These are phyloP conservation scores for Balakata baccata DNA, from an alignment of 345 rosid species.

Conservation along the genomic window DNA sequence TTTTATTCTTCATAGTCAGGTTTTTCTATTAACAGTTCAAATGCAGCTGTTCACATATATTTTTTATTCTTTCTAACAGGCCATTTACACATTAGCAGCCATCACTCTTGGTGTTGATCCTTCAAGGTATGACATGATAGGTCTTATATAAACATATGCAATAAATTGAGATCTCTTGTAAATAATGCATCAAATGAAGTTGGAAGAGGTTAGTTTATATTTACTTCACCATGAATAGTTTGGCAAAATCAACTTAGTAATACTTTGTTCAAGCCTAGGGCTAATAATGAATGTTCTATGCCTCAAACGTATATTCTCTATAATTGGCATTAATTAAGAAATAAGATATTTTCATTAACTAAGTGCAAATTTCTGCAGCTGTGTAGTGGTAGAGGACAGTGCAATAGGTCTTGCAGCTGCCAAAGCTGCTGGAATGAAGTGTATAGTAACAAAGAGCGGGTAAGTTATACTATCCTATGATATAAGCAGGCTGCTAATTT, in stretches of 20 bases:
- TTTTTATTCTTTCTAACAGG: constrained; percentile 42
- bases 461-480: constrained; percentile 23
- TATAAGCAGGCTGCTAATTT: not conserved
- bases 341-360: not conserved
- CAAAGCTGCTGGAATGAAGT: constrained; percentile 94
- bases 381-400: constrained; percentile 93
- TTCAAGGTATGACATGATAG: constrained; percentile 50
- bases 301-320: not conserved
- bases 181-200: not conserved
- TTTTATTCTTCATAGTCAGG: not conserved
- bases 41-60: constrained; percentile 6
- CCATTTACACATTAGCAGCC: constrained; percentile 83
- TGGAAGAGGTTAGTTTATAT: not conserved
- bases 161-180: not conserved
- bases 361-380: constrained; percentile 42
- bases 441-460: constrained; percentile 93
- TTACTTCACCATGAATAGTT: not conserved
- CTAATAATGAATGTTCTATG: not conserved
- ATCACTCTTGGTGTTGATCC: constrained; percentile 84
- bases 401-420: constrained; percentile 93
- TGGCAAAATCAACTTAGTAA: not conserved
- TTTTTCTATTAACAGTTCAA: not conserved
- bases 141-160: not conserved
- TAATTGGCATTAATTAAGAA: not conserved
- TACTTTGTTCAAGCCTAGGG: not conserved